Percentiles rank a stretch among this genome's conserved stretches.
These are phyloP conservation scores for Stephania japonica DNA, from an alignment of 164 flowering plant species.

Conservation along the genomic window DNA sequence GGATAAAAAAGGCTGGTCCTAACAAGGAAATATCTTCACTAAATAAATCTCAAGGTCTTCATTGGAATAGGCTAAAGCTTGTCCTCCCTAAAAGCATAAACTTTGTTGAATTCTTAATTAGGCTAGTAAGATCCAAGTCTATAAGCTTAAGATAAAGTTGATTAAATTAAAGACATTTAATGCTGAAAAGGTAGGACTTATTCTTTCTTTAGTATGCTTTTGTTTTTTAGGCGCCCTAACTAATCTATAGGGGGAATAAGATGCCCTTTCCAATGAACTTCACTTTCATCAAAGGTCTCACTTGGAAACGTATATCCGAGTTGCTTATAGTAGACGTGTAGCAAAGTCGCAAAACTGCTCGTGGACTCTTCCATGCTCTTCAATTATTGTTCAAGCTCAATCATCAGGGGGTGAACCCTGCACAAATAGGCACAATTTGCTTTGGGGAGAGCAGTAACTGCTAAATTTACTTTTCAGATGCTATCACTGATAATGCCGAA, in stretches of 20 bases:
- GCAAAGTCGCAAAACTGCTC: too few relatives aligned
- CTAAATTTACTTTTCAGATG: too few relatives aligned
- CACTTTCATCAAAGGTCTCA: neutral
- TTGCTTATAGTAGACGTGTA: neutral
- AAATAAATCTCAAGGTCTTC: neutral
- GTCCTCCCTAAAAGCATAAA: neutral
- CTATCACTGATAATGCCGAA: too few relatives aligned
- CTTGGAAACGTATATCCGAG: neutral
- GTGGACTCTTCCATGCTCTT: too few relatives aligned
- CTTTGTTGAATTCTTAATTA: too few relatives aligned
- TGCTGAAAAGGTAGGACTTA: neutral
- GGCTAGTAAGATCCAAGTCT: neutral
- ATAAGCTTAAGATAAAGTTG: neutral
- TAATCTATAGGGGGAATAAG: constrained; percentile 9
- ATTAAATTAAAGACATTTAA: neutral
- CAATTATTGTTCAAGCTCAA: too few relatives aligned
- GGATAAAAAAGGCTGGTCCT: neutral
- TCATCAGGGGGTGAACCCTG: too few relatives aligned
- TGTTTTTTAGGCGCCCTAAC: neutral
- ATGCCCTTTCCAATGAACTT: neutral
- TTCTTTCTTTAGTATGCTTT: neutral
- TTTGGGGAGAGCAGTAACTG: too few relatives aligned
- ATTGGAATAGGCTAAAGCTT: neutral
- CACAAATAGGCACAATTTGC: too few relatives aligned
- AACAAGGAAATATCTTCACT: neutral